Base-by-base conservation (phyloP, 129 eudicot genomes). In the Dittrichia graveolens region DNA sequence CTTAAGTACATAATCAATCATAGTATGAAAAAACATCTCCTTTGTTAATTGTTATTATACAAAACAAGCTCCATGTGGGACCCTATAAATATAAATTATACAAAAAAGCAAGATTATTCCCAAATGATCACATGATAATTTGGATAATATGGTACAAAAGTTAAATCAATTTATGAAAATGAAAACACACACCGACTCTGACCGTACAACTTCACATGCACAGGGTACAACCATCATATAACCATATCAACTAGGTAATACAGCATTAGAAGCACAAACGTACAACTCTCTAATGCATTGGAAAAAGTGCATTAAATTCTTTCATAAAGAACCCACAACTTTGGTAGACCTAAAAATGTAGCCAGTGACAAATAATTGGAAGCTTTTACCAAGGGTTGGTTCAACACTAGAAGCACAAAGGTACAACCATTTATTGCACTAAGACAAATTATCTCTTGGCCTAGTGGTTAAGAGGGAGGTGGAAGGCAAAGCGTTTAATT, bases 81-180 rank as follows among this genome's bases (percentile, higher is more conserved):
- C 46, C 12, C 14, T 60, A 60, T 72, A 3, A 71, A 16, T 12
- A 71, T n/a, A 59, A 59, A 34, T 16, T 45, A 46, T 38, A 58
- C 8, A 19, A 8, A 69, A 69, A 41, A 56, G 35, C 40, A 40
- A 59, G 48, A 18, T 59, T 69, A 49, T 50, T 41, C 57, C 73
- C 40, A 54, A 34, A 43, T 14, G 6, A 40, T 65, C 73, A 75
- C 71, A 69, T 69, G 81, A 69, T 46, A 69, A 48, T 77, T 24
- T 49, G 81, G 71, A 69, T 69, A 61, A 58, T 76, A 68, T 42
- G 12, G 44, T 58, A 67, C 69, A 67, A 69, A 61, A 52, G 48
- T 38, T 50, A 49, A 49, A 31, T 37, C 76, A 77, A 77, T 77
- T 69, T 48, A 49, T 6, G 48, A 61, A 46, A 65, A 31, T n/a